Base-by-base conservation (phyloP, 257 asterid genomes). In the Craterostigma plantagineum region DNA sequence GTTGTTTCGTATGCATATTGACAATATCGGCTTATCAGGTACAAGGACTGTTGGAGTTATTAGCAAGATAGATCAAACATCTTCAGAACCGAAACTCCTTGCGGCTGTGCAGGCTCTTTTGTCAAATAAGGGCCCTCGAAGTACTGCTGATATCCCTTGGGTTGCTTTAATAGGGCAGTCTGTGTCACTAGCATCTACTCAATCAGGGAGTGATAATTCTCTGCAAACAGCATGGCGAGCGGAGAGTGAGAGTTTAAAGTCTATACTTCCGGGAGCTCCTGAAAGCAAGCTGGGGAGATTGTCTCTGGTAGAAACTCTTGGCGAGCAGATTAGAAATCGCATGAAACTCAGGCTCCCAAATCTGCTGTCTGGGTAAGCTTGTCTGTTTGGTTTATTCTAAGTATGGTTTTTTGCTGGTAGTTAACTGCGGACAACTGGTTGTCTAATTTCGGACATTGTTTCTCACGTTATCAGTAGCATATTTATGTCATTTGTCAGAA, bases 141-240 rank as follows among this genome's bases (percentile, higher is more conserved):
- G 84, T 53, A 67, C 87, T 39, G 62, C 81, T 46, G 94, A 81
- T 49, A 77, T 81, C 47, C 81, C 87, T 1, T 81, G 92, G 92
- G 92, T 81, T 52, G 94, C 79, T 56, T 65, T 81, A 63, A 81
- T 81, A 60, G 95, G 95, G n/a, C 95, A 83, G 49, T 79, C 95
- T 11, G 93, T 79, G 40, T 51, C 95, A 38, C 76, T 83, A 50
- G 91, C 95, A 37, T 72, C 95, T 46, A 64, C 87, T 9, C 95
- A 79, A 60, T 64, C 95, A 27, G 93, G 94, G 45, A 69, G 63
- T 35, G 95, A 79, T 48, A 79, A 73, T 65, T 83, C 95, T 4
- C 56, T 83, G 59, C 93, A 83, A 75, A 67, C 91, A 55, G 95
- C 95, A 45, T 83, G 95, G 95, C 68, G 72, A 48, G 95, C 93